phyloP scores from a whole-genome alignment of 768 basidiomycete genomes.

The Auriculariales sp. region DNA sequence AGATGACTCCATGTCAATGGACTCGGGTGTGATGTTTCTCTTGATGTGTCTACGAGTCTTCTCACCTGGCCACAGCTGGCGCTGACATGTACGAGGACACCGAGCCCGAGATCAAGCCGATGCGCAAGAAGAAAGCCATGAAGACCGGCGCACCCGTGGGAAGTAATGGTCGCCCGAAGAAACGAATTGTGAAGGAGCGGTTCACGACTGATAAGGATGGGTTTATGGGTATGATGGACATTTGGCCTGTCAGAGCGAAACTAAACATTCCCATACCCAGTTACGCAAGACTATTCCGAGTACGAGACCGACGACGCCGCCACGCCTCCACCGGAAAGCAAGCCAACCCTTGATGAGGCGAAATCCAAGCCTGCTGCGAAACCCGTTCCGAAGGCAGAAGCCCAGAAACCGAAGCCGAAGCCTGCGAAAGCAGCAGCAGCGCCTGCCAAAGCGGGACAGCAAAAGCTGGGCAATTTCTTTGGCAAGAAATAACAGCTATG shows the following conservation, averaged over 20 bases:
- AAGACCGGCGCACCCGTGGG: neutral
- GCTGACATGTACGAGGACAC: neutral
- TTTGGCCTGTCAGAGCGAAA: neutral
- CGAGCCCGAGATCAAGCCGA: neutral
- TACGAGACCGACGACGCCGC: neutral
- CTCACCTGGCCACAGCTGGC: neutral
- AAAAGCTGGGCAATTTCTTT: no score
- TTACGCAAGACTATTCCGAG: neutral
- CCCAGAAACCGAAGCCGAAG: no score
- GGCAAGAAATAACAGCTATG: no score
- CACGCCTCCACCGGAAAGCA: neutral
- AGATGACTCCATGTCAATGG: neutral
- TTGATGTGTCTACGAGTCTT: neutral
- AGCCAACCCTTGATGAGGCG: neutral
- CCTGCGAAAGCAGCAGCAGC: no score
- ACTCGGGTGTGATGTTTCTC: neutral
- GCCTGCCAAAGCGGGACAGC: no score
- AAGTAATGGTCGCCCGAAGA: neutral
- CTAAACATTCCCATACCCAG: neutral
- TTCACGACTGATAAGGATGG: neutral
- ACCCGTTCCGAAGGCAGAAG: no score
- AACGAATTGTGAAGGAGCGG: neutral
- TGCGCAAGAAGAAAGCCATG: neutral
- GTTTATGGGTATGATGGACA: neutral
- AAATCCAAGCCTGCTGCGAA: neutral